Conservation (phyloP, 345 rosid genomes). For the Anacardium occidentale region DNA sequence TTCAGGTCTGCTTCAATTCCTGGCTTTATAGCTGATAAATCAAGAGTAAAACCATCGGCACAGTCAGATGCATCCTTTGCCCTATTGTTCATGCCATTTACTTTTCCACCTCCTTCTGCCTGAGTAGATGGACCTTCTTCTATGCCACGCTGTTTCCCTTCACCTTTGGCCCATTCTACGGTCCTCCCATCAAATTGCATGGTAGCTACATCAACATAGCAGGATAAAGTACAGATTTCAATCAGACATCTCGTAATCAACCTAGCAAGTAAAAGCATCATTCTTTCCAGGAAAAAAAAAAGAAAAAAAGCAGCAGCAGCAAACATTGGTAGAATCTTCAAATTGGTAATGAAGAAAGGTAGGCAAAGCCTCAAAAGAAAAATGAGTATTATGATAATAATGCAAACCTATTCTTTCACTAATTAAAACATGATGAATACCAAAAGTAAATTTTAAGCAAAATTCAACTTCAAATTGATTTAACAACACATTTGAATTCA, state of each 20-base stretch:
- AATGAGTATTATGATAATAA: not conserved
- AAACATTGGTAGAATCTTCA: not conserved
- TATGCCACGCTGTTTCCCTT: constrained; percentile 58
- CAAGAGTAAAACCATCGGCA: constrained; percentile 50
- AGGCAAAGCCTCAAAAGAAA: not conserved
- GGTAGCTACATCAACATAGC: constrained; percentile 34
- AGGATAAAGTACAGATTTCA: constrained; percentile 6
- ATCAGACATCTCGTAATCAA: not conserved
- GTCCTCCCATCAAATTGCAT: constrained; percentile 42
- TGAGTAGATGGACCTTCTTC: constrained; percentile 77
- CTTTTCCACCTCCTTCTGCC: constrained; percentile 48
- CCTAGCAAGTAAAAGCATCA: not conserved
- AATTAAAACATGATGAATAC: not conserved
- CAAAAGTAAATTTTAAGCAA: not conserved
- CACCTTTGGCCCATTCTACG: constrained; percentile 49
- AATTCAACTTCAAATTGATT: not conserved
- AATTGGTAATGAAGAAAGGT: not conserved
- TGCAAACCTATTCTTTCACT: not conserved
- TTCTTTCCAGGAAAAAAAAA: not conserved
- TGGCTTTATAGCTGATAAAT: constrained; percentile 80
- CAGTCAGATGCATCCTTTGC: constrained; percentile 43
- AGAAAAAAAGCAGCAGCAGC: not conserved
- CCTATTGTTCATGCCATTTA: constrained; percentile 37
- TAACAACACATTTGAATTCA: not conserved
- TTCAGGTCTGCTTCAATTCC: constrained; percentile 82